Percentiles rank a stretch among this genome's conserved stretches.
These are phyloP conservation scores for Zygoascus biomembranicola DNA, from an alignment of 805 yeast genomes.

Conservation along the genomic window DNA sequence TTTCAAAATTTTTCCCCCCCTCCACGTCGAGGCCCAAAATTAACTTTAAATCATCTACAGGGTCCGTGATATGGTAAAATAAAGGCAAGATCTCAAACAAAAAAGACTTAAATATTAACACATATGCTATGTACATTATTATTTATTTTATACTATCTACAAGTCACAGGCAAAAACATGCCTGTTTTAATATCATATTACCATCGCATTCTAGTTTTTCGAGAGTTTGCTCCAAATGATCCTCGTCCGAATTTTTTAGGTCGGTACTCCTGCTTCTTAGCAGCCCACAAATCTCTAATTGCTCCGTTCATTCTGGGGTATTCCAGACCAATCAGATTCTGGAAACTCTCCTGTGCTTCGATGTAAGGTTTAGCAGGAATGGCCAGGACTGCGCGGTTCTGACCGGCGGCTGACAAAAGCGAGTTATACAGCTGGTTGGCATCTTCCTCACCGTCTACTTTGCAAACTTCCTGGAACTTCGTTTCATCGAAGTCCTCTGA, in stretches of 20 bases:
- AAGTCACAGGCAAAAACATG: neutral
- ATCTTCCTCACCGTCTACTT: constrained; percentile 17
- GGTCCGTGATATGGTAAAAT: too few species aligned
- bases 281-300: constrained; percentile 16
- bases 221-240: constrained; percentile 17
- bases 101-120: too few species aligned
- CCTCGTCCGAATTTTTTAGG: constrained; percentile 3
- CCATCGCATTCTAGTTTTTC: constrained; percentile 23
- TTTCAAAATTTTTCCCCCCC: too few species aligned
- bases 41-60: too few species aligned
- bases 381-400: constrained; percentile 16
- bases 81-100: too few species aligned
- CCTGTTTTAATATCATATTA: neutral
- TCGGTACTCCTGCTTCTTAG: neutral
- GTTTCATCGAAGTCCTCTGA: constrained; percentile 15
- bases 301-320: constrained; percentile 12
- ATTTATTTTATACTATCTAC: neutral
- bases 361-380: constrained; percentile 15
- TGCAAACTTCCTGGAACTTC: constrained; percentile 10
- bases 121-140: too few species aligned
- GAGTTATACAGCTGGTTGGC: constrained; percentile 18
- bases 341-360: constrained; percentile 21
- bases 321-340: constrained; percentile 19
- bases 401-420: constrained; percentile 19
- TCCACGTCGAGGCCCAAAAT: too few species aligned